phyloP scores from a whole-genome alignment of 139 green algal species.

The Haematococcus lacustris region DNA sequence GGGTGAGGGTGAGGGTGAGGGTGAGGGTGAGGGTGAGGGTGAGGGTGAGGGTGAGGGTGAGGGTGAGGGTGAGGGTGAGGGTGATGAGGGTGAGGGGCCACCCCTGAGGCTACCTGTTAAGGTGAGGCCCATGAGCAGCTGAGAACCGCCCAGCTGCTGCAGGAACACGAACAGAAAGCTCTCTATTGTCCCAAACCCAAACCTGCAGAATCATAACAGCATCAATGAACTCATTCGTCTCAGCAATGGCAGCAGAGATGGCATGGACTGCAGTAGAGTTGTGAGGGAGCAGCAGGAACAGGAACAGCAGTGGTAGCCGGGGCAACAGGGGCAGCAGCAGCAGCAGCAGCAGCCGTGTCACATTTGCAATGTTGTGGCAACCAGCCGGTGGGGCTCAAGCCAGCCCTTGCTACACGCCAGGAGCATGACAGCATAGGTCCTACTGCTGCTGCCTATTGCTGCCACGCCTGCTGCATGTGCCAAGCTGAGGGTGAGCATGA shows the following conservation, averaged over 20 bases:
- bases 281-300: background rate
- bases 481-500: background rate
- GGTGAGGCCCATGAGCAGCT: constrained; percentile 39
- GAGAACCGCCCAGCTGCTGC: constrained; percentile 26
- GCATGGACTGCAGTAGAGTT: background rate
- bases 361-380: background rate
- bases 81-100: too few relatives aligned
- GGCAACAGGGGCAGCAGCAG: background rate
- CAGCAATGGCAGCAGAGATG: background rate
- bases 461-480: background rate
- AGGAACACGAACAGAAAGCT: constrained; percentile 47
- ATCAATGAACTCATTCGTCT: background rate
- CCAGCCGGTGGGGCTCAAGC: too few relatives aligned
- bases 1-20: too few relatives aligned
- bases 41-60: too few relatives aligned
- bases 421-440: background rate
- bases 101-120: constrained; percentile 18
- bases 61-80: too few relatives aligned
- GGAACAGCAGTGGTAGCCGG: background rate
- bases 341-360: background rate
- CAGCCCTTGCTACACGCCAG: background rate
- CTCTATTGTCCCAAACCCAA: constrained; percentile 28
- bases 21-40: too few relatives aligned
- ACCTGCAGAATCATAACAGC: background rate
- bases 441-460: background rate